Evolutionary conservation across 2,329 filamentous ascomycete species (phyloP), one percentile per base, ranked within the genome.

Genomic region (Clonostachys rosea): DNA sequence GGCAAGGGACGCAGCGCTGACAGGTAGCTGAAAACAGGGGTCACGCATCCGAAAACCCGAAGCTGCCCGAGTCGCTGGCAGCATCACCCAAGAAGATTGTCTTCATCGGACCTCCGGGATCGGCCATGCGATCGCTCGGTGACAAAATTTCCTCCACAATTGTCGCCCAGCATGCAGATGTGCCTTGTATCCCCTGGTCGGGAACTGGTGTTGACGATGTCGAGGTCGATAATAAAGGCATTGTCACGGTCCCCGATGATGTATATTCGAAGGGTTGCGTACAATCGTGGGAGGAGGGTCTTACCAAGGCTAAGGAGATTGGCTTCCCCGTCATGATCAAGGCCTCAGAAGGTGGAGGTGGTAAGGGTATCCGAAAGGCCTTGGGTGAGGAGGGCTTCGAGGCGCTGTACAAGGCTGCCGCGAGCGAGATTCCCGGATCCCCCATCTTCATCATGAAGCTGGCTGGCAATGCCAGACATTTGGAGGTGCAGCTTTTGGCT

Each of bases 391-490:
- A 92, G 40, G 84, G 87, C 53, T 99, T 99, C 60, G 79, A 87
- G 63, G 76, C 79, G 57, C 77, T 97, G 42, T 99, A 97, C 79
- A 94, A 95, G 70, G 94, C 92, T 42, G 94, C 95, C 18, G 91
- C 94, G 6, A 95, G 87, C 68, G 95, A 99, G 70, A 97, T 99
- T 56, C 95, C 94, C 11, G 95, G 95, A 43, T 99, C 94, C 33
- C 94, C 95, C 57, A 99, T 99, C 71, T 99, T 99, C 80, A 95
- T 99, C 74, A 99, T 99, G 94, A 96, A 99, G 83, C 78, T 99
- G 53, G 94, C 94, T 44, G 94, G 92, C 58, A 96, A 95, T 65
- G 94, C 94, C 39, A 81, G 94, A 57, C 94, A 99, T 79, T 76
- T 99, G 73, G 94, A 99, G 71, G 95, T 99, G 49, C 94, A 99